These are phyloP conservation scores for Podila verticillata DNA, from an alignment of 192 early-diverging fungal genomes.

Conservation along the genomic window DNA sequence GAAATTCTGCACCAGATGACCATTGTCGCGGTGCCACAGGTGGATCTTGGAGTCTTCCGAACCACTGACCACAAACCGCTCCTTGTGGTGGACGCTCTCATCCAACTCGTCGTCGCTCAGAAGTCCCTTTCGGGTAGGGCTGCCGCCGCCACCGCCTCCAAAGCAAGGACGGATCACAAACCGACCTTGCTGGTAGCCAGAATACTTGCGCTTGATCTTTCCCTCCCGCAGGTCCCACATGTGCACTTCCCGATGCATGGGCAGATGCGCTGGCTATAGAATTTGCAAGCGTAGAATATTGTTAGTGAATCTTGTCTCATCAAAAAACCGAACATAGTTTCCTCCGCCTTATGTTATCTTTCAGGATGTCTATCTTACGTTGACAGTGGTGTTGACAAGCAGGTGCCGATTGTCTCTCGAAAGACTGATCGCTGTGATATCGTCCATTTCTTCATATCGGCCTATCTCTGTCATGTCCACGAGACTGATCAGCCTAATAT, in stretches of 20 bases:
- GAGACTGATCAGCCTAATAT: slow-evolving; percentile 35
- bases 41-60: slow-evolving; percentile 87
- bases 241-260: slow-evolving; percentile 78
- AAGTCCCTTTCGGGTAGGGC: neutral
- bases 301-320: neutral
- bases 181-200: slow-evolving; percentile 84
- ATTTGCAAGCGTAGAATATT: neutral
- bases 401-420: slow-evolving; percentile 61
- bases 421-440: slow-evolving; percentile 50
- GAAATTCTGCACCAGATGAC: slow-evolving; percentile 71
- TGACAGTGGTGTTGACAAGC: slow-evolving; percentile 55
- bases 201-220: slow-evolving; percentile 77
- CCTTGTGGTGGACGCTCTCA: slow-evolving; percentile 8
- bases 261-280: slow-evolving; percentile 65
- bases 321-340: neutral
- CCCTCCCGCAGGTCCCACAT: slow-evolving; percentile 85
- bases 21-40: slow-evolving; percentile 83
- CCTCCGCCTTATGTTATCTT: neutral
- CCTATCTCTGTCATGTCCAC: slow-evolving; percentile 34
- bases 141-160: slow-evolving; percentile 72
- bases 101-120: neutral
- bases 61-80: slow-evolving; percentile 89
- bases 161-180: slow-evolving; percentile 94
- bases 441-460: slow-evolving; percentile 47
- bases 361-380: slow-evolving; percentile 24